Evolutionary conservation across 2,329 filamentous ascomycete genomes (phyloP).

Genomic region (Pleochaeta shiraiana): DNA sequence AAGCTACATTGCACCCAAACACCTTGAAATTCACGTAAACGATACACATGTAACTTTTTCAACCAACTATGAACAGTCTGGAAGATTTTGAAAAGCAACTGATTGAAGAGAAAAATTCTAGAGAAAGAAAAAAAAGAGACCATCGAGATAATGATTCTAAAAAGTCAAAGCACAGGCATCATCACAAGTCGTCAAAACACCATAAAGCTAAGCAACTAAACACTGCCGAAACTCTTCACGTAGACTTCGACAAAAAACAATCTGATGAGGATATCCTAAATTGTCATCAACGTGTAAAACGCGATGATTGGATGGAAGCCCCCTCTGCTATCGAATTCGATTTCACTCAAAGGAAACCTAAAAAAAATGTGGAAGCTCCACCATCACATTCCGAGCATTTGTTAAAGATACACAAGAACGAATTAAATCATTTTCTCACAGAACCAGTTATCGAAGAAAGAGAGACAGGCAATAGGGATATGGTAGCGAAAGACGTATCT

Average conservation of each 20-base stretch:
- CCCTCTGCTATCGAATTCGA: slow-evolving; percentile 67
- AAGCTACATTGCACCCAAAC: too few species aligned
- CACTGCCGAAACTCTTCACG: slow-evolving; percentile 19
- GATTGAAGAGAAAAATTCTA: slow-evolving; percentile 37
- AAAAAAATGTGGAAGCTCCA: slow-evolving; percentile 28
- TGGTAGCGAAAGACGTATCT: slow-evolving; percentile 32
- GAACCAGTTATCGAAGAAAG: slow-evolving; percentile 28
- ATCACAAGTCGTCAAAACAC: slow-evolving; percentile 10
- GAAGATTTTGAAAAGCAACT: slow-evolving; percentile 61
- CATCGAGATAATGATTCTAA: slow-evolving; percentile 10
- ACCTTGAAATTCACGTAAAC: too few species aligned
- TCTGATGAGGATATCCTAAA: slow-evolving; percentile 2
- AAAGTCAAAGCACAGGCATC: slow-evolving; percentile 1
- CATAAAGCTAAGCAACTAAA: slow-evolving; percentile 26
- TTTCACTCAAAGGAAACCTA: slow-evolving; percentile 42
- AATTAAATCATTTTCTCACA: slow-evolving; percentile 52
- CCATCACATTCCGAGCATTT: slow-evolving; percentile 16
- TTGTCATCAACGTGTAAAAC: slow-evolving; percentile 24
- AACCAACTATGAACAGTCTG: slow-evolving; percentile 28
- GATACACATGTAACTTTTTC: too few species aligned
- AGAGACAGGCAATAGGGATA: not conserved
- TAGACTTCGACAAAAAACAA: not conserved
- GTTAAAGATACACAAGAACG: slow-evolving; percentile 43
- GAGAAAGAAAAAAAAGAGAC: slow-evolving; percentile 20
- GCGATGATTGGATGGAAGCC: slow-evolving; percentile 91